Percentiles rank a stretch among this genome's conserved stretches.
Evolutionary conservation across 495 filamentous ascomycete genomes (phyloP).

Genomic region (Hyaloscypha bicolor): DNA sequence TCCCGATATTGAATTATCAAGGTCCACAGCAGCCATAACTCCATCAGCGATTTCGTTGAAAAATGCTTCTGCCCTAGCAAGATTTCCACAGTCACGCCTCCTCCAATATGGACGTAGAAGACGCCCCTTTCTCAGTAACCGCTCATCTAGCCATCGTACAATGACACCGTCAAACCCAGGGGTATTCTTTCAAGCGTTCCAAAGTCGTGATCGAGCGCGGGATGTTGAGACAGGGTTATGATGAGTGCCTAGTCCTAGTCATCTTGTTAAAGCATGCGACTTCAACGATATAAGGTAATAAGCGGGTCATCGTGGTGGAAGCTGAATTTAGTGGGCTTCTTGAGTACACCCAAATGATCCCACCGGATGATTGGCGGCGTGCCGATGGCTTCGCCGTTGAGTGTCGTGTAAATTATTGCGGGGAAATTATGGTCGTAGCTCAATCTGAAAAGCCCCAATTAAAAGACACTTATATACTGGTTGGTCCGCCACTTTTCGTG

Average conservation of each 20-base stretch:
- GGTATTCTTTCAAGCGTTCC: conserved; percentile 65
- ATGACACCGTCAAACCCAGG: conserved; percentile 62
- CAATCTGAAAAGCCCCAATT: conserved; percentile 58
- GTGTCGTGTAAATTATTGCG: conserved; percentile 58
- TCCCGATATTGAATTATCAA: conserved; percentile 59
- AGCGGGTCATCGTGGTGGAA: conserved; percentile 62
- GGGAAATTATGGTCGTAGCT: conserved; percentile 67
- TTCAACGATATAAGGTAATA: conserved; percentile 50
- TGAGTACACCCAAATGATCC: conserved; percentile 56
- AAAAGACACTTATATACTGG: conserved; percentile 27
- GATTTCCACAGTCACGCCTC: conserved; percentile 54
- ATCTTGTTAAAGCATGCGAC: conserved; percentile 48
- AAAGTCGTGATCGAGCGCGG: conserved; percentile 59
- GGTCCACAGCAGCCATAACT: conserved; percentile 62
- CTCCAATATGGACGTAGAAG: conserved; percentile 61
- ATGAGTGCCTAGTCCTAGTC: conserved; percentile 51
- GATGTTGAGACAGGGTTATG: conserved; percentile 59
- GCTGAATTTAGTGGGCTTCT: conserved; percentile 55
- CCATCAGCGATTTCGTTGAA: conserved; percentile 57
- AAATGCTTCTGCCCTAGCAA: conserved; percentile 55
- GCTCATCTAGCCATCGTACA: conserved; percentile 65
- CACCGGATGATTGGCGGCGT: conserved; percentile 63
- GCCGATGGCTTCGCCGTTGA: conserved; percentile 55
- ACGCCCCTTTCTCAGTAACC: conserved; percentile 55
- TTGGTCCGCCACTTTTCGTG: conserved; percentile 53